phyloP scores from a whole-genome alignment of 352 stramenopile species.

The Phytophthora hibernalis region DNA sequence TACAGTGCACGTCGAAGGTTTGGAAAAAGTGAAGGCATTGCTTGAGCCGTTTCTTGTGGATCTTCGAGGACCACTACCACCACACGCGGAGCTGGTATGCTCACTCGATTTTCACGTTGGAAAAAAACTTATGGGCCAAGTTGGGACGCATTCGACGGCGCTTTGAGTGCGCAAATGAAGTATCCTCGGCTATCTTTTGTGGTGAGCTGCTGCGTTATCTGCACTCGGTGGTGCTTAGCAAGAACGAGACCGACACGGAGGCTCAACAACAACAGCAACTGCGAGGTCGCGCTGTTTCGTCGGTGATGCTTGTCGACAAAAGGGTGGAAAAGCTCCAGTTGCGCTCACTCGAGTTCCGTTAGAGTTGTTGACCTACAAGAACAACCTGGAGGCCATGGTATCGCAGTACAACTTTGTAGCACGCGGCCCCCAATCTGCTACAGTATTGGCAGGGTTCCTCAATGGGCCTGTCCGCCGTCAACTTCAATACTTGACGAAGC shows the following conservation, averaged over 20 bases:
- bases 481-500: slow-evolving; percentile 50
- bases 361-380: slow-evolving; percentile 81
- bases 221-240: slow-evolving; percentile 71
- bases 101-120: slow-evolving; percentile 61
- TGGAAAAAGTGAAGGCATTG: slow-evolving; percentile 56
- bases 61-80: slow-evolving; percentile 45
- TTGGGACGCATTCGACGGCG: slow-evolving; percentile 50
- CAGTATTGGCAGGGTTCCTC: slow-evolving; percentile 67
- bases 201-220: slow-evolving; percentile 70
- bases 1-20: slow-evolving; percentile 52
- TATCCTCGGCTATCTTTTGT: slow-evolving; percentile 72
- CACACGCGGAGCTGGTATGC: slow-evolving; percentile 47
- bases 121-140: slow-evolving; percentile 65
- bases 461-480: slow-evolving; percentile 59
- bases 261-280: slow-evolving; percentile 52
- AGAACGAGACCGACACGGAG: slow-evolving; percentile 71
- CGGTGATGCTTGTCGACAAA: slow-evolving; percentile 57
- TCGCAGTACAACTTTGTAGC: slow-evolving; percentile 84
- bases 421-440: slow-evolving; percentile 55
- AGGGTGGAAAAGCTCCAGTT: slow-evolving; percentile 31
- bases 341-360: slow-evolving; percentile 54
- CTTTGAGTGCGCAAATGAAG: slow-evolving; percentile 73
- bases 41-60: slow-evolving; percentile 66
- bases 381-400: slow-evolving; percentile 78
- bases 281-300: slow-evolving; percentile 57